Evolutionary conservation across 2,329 filamentous ascomycete genomes (phyloP).

Genomic region (Nemania bipapillata): DNA sequence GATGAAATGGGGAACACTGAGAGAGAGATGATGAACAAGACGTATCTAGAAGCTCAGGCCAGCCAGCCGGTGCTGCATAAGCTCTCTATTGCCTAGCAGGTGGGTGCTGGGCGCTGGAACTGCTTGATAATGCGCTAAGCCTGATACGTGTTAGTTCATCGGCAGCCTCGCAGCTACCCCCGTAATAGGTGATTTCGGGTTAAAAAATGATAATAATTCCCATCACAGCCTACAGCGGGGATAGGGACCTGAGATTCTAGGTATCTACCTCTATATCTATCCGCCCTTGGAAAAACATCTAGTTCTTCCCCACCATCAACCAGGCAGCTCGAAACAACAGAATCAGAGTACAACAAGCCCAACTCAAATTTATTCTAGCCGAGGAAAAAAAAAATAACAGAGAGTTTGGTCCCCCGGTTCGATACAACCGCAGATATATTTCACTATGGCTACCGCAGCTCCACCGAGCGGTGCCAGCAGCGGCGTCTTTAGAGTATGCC

Average conservation of each 20-base stretch:
- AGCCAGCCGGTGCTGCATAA: constrained; percentile 44
- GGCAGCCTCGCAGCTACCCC: constrained; percentile 50
- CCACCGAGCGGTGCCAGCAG: constrained; percentile 55
- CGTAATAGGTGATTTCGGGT: constrained; percentile 42
- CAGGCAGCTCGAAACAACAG: neutral
- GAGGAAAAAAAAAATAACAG: neutral
- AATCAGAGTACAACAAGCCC: neutral
- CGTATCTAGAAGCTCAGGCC: constrained; percentile 10
- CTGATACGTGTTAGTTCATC: constrained; percentile 30
- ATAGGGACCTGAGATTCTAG: constrained; percentile 16
- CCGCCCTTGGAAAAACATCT: constrained; percentile 25
- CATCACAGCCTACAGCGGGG: constrained; percentile 42
- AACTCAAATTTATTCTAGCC: neutral
- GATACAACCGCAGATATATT: constrained; percentile 2
- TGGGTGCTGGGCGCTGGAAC: neutral
- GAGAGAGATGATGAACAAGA: constrained; percentile 7
- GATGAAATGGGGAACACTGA: constrained; percentile 3
- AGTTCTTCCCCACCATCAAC: constrained; percentile 19
- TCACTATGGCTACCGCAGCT: constrained; percentile 60
- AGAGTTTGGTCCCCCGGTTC: neutral
- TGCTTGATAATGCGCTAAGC: constrained; percentile 26
- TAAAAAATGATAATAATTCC: constrained; percentile 41
- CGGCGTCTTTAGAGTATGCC: constrained; percentile 66
- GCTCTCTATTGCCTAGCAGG: constrained; percentile 48
- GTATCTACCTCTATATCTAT: too few relatives aligned